These are phyloP conservation scores for Furcasterigmium sp. DNA, from an alignment of 2,329 filamentous ascomycete species.

Conservation along the genomic window DNA sequence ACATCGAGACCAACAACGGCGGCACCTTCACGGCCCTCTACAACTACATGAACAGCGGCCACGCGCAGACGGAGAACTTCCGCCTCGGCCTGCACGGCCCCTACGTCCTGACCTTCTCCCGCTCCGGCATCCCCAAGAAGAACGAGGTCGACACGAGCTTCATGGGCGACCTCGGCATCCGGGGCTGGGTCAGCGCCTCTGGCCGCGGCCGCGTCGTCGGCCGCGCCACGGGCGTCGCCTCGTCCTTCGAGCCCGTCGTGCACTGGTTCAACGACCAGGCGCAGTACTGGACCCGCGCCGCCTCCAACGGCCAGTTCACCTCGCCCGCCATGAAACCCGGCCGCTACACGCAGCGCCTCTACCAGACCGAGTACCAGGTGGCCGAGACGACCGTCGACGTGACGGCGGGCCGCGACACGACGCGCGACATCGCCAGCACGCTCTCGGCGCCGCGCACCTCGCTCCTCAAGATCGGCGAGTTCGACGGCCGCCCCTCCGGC, in stretches of 20 bases:
- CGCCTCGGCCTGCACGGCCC: constrained; percentile 62
- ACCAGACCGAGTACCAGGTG: constrained; percentile 53
- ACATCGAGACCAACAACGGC: constrained; percentile 62
- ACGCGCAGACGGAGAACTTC: constrained; percentile 56
- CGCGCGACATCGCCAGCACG: constrained; percentile 44
- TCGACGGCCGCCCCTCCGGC: constrained; percentile 58
- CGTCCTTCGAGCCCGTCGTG: constrained; percentile 49
- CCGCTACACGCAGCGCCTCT: constrained; percentile 63
- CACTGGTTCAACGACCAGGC: constrained; percentile 60
- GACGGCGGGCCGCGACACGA: constrained; percentile 40
- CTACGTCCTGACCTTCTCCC: constrained; percentile 56
- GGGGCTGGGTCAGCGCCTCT: constrained; percentile 50
- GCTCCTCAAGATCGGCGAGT: constrained; percentile 60
- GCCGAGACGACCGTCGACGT: constrained; percentile 44
- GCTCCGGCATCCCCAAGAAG: constrained; percentile 46
- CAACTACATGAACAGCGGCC: constrained; percentile 65
- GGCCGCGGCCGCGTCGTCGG: constrained; percentile 56
- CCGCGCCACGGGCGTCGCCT: constrained; percentile 51
- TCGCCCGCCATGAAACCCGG: constrained; percentile 64
- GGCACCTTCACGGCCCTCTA: constrained; percentile 53
- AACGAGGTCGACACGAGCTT: constrained; percentile 49
- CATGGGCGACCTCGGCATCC: constrained; percentile 52
- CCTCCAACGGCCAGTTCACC: constrained; percentile 50
- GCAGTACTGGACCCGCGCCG: constrained; percentile 61
- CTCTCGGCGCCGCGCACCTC: constrained; percentile 40